These are phyloP conservation scores for Tetrapyrgos nigripes DNA, from an alignment of 1,284 basidiomycete genomes.

Conservation along the genomic window DNA sequence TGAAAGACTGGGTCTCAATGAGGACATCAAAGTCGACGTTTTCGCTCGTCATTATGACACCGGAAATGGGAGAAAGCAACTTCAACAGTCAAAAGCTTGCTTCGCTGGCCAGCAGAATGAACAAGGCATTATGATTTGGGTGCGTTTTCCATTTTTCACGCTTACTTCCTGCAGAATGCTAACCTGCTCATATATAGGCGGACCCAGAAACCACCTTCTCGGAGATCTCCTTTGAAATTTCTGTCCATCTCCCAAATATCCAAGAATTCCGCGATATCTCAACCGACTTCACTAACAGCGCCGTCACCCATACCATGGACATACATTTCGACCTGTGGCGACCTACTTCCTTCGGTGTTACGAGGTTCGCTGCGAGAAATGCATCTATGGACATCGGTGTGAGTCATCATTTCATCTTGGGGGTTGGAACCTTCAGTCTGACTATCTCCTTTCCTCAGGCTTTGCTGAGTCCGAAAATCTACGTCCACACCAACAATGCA, in stretches of 20 bases:
- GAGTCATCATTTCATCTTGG: neutral
- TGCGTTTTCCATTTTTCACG: neutral
- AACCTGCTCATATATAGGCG: neutral
- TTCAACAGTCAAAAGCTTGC: neutral
- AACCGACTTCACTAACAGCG: constrained; percentile 1
- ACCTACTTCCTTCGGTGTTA: neutral
- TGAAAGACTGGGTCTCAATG: neutral
- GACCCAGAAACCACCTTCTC: neutral
- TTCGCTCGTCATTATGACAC: neutral
- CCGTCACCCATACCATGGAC: neutral
- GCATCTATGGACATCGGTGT: neutral
- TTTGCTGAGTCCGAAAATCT: neutral
- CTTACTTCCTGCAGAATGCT: neutral
- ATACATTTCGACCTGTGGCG: neutral
- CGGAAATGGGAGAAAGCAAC: neutral
- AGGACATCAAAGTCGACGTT: neutral
- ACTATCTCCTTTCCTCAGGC: neutral
- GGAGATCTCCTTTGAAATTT: neutral
- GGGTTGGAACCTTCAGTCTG: neutral
- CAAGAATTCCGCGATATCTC: neutral
- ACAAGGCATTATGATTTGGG: constrained; percentile 1
- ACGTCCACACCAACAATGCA: neutral
- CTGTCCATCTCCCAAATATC: constrained; percentile 1
- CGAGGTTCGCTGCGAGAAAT: neutral
- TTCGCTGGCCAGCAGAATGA: neutral